phyloP scores from a whole-genome alignment of 108 stramenopile species.

The Fragilariopsis cylindrus region DNA sequence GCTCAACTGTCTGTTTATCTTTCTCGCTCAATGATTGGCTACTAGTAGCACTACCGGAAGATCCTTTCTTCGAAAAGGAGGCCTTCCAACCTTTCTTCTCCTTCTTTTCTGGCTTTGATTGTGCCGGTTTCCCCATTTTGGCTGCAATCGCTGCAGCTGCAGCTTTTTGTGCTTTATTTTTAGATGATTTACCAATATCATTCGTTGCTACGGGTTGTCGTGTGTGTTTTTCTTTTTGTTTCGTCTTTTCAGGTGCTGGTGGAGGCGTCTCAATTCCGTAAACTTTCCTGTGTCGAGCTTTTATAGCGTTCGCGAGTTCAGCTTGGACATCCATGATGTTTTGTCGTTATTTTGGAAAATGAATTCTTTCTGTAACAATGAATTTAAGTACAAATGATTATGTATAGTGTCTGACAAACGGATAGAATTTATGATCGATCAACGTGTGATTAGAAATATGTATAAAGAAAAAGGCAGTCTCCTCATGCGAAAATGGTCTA shows the following conservation, averaged over 20 bases:
- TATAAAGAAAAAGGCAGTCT: too few species aligned
- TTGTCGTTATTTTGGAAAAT: neutral
- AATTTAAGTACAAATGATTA: too few species aligned
- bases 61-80: neutral
- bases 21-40: too few species aligned
- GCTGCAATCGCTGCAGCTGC: slow-evolving; percentile 31
- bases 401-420: too few species aligned
- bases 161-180: slow-evolving; percentile 25
- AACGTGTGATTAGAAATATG: too few species aligned
- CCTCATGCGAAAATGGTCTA: too few species aligned
- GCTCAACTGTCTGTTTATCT: neutral
- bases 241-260: slow-evolving; percentile 17
- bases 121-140: slow-evolving; percentile 15
- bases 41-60: neutral
- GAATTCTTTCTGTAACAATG: neutral
- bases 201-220: slow-evolving; percentile 10
- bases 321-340: slow-evolving; percentile 28
- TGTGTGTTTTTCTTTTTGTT: neutral
- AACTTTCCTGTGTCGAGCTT: slow-evolving; percentile 3
- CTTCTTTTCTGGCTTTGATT: neutral
- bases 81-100: neutral
- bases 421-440: too few species aligned
- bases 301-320: slow-evolving; percentile 22
- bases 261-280: slow-evolving; percentile 16
- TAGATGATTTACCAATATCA: slow-evolving; percentile 7